Conservation (phyloP, 768 basidiomycete species). For the Leucosporidium yakuticum region DNA sequence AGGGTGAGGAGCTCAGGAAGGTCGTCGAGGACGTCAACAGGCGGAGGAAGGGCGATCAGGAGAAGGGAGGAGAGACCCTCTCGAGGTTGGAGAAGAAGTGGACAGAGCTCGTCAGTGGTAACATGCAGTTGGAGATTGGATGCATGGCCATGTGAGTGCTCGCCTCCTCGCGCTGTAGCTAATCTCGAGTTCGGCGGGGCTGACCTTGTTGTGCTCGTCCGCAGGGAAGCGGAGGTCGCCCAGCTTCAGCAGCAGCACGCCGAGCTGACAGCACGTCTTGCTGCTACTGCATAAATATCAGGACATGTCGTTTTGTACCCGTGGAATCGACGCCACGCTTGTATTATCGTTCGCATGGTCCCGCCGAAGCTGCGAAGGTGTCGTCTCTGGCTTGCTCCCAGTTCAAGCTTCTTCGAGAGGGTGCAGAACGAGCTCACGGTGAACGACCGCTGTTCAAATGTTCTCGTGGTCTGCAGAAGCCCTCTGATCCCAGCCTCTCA, state of each 20-base stretch:
- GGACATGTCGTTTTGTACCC: too few relatives aligned
- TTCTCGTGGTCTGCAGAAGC: too few relatives aligned
- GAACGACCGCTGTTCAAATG: too few relatives aligned
- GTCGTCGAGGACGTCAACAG: slow-evolving; percentile 32
- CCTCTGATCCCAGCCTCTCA: too few relatives aligned
- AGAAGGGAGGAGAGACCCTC: slow-evolving; percentile 29
- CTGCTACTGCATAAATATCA: too few relatives aligned
- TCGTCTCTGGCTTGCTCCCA: too few relatives aligned
- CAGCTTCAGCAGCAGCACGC: slow-evolving; percentile 24
- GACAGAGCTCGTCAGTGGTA: slow-evolving; percentile 25
- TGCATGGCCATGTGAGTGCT: slow-evolving; percentile 28
- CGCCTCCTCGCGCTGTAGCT: too few relatives aligned
- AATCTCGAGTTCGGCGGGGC: not conserved
- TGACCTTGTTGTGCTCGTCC: not conserved
- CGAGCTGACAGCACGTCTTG: slow-evolving; percentile 19
- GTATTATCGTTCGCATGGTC: too few relatives aligned
- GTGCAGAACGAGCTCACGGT: too few relatives aligned
- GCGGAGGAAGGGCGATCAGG: slow-evolving; percentile 28
- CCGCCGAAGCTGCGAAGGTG: too few relatives aligned
- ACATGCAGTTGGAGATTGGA: slow-evolving; percentile 34
- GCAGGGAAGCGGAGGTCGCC: slow-evolving; percentile 27
- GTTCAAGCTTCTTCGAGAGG: too few relatives aligned
- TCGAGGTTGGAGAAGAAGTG: slow-evolving; percentile 27
- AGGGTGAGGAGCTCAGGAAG: slow-evolving; percentile 19
- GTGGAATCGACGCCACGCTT: too few relatives aligned